These are phyloP conservation scores for Aureococcus anophagefferens DNA, from an alignment of 108 stramenopile species.

Conservation along the genomic window DNA sequence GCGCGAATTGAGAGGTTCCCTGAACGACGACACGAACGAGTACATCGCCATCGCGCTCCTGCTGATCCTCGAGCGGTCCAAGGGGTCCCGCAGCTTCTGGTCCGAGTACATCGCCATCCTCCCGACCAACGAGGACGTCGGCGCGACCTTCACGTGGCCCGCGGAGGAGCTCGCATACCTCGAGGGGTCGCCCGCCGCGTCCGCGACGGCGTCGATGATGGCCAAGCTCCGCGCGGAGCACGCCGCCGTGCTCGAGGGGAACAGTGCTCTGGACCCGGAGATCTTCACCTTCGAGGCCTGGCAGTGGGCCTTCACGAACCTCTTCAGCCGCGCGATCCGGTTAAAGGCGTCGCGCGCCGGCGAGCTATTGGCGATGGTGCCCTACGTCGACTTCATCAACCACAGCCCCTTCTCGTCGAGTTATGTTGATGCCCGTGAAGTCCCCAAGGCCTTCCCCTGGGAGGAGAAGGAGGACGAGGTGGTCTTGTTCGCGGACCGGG, in stretches of 20 bases:
- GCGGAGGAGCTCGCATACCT: constrained; percentile 78
- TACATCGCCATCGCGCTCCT: constrained; percentile 87
- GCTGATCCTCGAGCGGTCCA: constrained; percentile 69
- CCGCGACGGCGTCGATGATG: constrained; percentile 70
- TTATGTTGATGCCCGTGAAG: constrained; percentile 66
- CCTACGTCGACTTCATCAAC: constrained; percentile 92
- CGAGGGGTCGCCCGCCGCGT: constrained; percentile 74
- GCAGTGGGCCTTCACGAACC: constrained; percentile 89
- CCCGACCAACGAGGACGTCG: constrained; percentile 67
- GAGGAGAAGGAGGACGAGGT: constrained; percentile 68
- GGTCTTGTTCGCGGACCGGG: constrained; percentile 79
- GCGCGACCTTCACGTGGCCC: constrained; percentile 83
- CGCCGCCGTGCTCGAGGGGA: constrained; percentile 59
- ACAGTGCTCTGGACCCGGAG: constrained; percentile 32
- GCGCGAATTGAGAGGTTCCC: constrained; percentile 49
- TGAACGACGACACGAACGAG: constrained; percentile 70
- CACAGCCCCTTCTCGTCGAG: constrained; percentile 81
- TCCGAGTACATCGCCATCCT: constrained; percentile 77
- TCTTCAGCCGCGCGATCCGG: constrained; percentile 77
- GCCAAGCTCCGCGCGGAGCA: constrained; percentile 78
- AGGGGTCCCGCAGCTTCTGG: constrained; percentile 59
- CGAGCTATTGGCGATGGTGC: constrained; percentile 76
- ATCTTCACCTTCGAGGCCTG: constrained; percentile 72
- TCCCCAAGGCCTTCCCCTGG: neutral
- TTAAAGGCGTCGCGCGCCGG: constrained; percentile 60